Percentiles rank a stretch among this genome's conserved stretches.
Evolutionary conservation across 805 yeast genomes (phyloP).

Genomic region (Kuraishia piskuri): DNA sequence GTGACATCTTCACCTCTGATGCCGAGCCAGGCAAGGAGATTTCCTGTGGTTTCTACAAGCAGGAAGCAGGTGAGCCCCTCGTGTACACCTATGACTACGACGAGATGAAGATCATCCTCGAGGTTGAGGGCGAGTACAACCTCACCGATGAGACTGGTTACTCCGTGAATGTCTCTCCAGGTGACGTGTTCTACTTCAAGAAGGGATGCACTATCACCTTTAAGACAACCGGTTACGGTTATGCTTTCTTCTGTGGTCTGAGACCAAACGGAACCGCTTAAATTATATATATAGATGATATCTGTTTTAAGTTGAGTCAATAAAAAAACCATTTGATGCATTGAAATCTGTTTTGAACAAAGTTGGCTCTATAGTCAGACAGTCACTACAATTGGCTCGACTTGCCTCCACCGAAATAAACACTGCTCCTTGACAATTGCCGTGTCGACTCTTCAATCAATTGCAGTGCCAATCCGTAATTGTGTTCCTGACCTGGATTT

Average conservation of each 20-base stretch:
- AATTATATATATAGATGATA: background rate
- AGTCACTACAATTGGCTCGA: too few relatives aligned
- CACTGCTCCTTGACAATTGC: too few relatives aligned
- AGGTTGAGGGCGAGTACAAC: constrained; percentile 57
- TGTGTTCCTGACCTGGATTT: background rate
- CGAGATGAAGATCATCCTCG: constrained; percentile 63
- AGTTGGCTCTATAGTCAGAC: too few relatives aligned
- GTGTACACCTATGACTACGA: constrained; percentile 61
- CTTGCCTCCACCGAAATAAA: too few relatives aligned
- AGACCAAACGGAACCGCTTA: constrained; percentile 36
- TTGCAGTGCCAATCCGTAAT: background rate
- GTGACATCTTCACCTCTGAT: constrained; percentile 55
- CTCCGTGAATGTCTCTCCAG: constrained; percentile 47
- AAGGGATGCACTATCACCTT: constrained; percentile 64
- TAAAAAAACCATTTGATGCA: background rate
- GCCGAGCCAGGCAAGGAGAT: constrained; percentile 54
- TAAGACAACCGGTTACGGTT: constrained; percentile 53
- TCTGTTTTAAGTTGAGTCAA: background rate
- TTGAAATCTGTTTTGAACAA: background rate
- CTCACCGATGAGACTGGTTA: constrained; percentile 58
- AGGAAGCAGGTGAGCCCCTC: constrained; percentile 59
- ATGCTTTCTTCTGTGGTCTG: constrained; percentile 54
- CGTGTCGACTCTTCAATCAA: background rate
- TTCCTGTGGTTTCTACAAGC: constrained; percentile 61
- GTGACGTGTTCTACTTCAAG: constrained; percentile 60